Base-by-base conservation (phyloP, 2,329 filamentous ascomycete genomes). In the Diaporthe nobilis region DNA sequence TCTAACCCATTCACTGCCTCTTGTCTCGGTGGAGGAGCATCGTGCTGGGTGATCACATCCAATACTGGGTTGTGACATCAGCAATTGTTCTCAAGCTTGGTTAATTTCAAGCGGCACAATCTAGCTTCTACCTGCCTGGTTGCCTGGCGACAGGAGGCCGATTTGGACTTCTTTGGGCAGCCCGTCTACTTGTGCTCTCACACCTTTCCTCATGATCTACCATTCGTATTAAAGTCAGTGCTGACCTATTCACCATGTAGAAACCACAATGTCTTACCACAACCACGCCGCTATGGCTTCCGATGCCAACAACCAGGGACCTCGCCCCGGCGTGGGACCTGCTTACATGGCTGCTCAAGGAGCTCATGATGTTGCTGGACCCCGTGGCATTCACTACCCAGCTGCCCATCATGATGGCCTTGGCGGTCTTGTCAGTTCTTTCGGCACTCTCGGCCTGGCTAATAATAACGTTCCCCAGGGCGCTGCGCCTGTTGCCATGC, bases 261-360 rank as follows among this genome's bases (percentile, higher is more conserved):
- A 60, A 74, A 65, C 34, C 57, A 80, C 80, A 79, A 76, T 77
- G 65, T 80, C 81, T 77, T 81, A 81, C 74, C 79, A 78, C 57
- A 71, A 77, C 28, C 65, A 75, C 20, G 55, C 76, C 42, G 39
- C 75, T 60, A 80, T 82, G 80, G 63, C 80, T 61, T 78, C 78
- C 10, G 81, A 82, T 51, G 63, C 57, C 49, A 77, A 73, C 65
- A 79, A 78, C 55, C 78, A 79, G 51, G 68, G 71, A 31, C 49
- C 47, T 60, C 80, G 80, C 60, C 78, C 78, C 31, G 76, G 71
- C 12, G 72, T 73, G 34, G 63, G 51, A 51, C 70, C 77, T 63
- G 76, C 78, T 8, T 81, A 81, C 72, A 67, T 81, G 74, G 73
- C 75, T 67, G 67, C 79, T 57, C 80, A 81, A 53, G 67, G 76